Base-by-base conservation (phyloP, 1,284 basidiomycete genomes). In the Apiotrichum siamense region DNA sequence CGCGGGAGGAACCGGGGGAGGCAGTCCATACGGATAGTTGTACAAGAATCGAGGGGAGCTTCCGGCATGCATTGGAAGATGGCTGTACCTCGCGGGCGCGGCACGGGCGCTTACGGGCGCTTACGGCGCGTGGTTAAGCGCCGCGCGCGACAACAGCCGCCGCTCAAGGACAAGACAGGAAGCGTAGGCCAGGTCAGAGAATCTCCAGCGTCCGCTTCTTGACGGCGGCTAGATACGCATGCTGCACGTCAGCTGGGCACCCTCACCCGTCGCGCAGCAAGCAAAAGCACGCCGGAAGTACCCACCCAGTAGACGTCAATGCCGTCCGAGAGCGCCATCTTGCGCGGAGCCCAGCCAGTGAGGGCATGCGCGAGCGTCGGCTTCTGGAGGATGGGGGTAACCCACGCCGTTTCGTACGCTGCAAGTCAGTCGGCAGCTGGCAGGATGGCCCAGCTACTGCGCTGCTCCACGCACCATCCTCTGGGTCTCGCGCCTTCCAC, bases 261-360 rank as follows among this genome's bases (percentile, higher is more conserved):
- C n/a, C n/a, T n/a, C n/a, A n/a, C n/a, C n/a, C n/a, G n/a, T n/a
- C n/a, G n/a, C 9, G 13, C 4, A 25, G 2, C 17, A 4, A 10
- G 41, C 11, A 25, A 21, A 6, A n/a, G n/a, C n/a, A n/a, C n/a
- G n/a, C n/a, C n/a, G n/a, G 17, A n/a, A 18, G n/a, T 21, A 44
- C 50, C 24, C 25, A 52, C 50, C 63, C 64, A 80, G 57, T 80
- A 80, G 17, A 74, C 59, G 21, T 76, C 72, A 29, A 81, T 65
- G 15, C 77, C 75, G 49, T 80, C 79, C 1, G 75, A 68, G 17
- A 81, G 46, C 6, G 76, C 71, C 36, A 74, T 62, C 59, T 78
- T 79, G 37, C 65, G 70, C 2, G 78, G 76, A n/a, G 62, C 62
- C 79, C 80, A 81, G 0, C 77, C 79, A 1, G 79, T 72, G 18